phyloP scores from a whole-genome alignment of 1,139 yeast genomes.

The Nadsonia commutata region DNA sequence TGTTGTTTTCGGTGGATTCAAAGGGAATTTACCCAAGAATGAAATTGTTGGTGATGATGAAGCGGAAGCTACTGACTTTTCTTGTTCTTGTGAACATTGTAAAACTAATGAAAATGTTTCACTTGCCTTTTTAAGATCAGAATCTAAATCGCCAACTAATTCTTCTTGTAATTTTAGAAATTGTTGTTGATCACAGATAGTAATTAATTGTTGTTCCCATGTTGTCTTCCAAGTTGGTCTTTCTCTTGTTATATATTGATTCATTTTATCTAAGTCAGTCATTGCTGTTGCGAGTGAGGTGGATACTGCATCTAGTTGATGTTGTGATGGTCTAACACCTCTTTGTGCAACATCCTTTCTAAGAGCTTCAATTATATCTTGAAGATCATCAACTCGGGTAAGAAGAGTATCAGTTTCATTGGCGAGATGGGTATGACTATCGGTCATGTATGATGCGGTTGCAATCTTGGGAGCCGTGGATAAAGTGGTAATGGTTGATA shows the following conservation, averaged over 20 bases:
- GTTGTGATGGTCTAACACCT: conserved; percentile 69
- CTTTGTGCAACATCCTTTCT: conserved; percentile 87
- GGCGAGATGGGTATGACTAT: conserved; percentile 59
- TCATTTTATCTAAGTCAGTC: conserved; percentile 36
- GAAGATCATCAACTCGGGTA: conserved; percentile 78
- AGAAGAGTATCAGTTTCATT: conserved; percentile 62
- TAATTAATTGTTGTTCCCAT: conserved; percentile 86
- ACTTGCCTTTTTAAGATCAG: conserved; percentile 63
- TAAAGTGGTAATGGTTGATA: conserved; percentile 17
- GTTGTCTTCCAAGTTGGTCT: conserved; percentile 78
- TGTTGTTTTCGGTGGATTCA: conserved; percentile 19
- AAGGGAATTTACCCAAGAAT: conserved; percentile 12
- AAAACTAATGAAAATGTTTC: conserved; percentile 75
- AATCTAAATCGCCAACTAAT: conserved; percentile 60
- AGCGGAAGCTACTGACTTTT: conserved; percentile 19
- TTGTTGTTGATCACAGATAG: conserved; percentile 88
- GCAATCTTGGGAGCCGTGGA: conserved; percentile 29
- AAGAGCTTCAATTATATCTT: conserved; percentile 79
- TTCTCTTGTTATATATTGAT: conserved; percentile 50
- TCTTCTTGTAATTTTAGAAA: conserved; percentile 84
- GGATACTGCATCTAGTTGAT: conserved; percentile 52
- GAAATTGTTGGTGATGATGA: conserved; percentile 7
- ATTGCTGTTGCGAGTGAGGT: conserved; percentile 53
- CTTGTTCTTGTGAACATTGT: conserved; percentile 69
- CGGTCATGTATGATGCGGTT: conserved; percentile 59